These are phyloP conservation scores for Nepenthes mirabilis DNA, from an alignment of 148 eudicot genomes.

Conservation along the genomic window DNA sequence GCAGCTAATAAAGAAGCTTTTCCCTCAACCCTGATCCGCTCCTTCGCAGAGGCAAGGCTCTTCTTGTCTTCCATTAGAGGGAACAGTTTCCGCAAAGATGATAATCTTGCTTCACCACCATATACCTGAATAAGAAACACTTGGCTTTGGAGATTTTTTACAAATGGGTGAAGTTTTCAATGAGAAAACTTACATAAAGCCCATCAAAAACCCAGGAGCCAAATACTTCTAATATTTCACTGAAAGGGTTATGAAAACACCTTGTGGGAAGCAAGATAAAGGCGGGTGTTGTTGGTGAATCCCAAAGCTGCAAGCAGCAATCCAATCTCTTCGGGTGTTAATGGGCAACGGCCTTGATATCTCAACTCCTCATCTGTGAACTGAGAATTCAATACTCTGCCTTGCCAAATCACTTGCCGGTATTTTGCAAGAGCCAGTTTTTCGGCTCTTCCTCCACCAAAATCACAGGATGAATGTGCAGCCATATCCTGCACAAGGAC, in stretches of 20 bases:
- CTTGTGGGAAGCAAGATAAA: slow-evolving; percentile 99
- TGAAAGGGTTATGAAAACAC: slow-evolving; percentile 15
- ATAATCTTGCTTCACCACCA: slow-evolving; percentile 86
- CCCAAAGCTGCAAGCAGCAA: slow-evolving; percentile 80
- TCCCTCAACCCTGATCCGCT: slow-evolving; percentile 56
- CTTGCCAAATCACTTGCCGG: slow-evolving; percentile 91
- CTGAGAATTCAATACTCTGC: slow-evolving; percentile 85
- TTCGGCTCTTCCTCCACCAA: slow-evolving; percentile 97
- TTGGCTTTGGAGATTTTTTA: not conserved
- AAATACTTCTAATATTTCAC: not conserved
- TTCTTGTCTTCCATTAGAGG: slow-evolving; percentile 90
- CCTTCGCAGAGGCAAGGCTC: slow-evolving; percentile 61
- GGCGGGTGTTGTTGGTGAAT: slow-evolving; percentile 60
- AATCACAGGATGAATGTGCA: slow-evolving; percentile 97
- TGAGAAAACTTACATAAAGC: not conserved
- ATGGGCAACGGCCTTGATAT: slow-evolving; percentile 88
- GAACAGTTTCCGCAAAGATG: slow-evolving; percentile 57
- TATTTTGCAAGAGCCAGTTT: slow-evolving; percentile 90
- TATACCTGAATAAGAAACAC: slow-evolving; percentile 37
- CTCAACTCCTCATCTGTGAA: slow-evolving; percentile 84
- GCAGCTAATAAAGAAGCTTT: slow-evolving; percentile 92
- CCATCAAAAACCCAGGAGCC: not conserved
- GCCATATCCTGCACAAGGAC: slow-evolving; percentile 80
- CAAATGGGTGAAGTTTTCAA: not conserved
- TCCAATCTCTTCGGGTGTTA: slow-evolving; percentile 97